Evolutionary conservation across 2,329 filamentous ascomycete species (phyloP), one percentile per base, ranked within the genome.

Genomic region (Teratosphaeria epicoccoides): DNA sequence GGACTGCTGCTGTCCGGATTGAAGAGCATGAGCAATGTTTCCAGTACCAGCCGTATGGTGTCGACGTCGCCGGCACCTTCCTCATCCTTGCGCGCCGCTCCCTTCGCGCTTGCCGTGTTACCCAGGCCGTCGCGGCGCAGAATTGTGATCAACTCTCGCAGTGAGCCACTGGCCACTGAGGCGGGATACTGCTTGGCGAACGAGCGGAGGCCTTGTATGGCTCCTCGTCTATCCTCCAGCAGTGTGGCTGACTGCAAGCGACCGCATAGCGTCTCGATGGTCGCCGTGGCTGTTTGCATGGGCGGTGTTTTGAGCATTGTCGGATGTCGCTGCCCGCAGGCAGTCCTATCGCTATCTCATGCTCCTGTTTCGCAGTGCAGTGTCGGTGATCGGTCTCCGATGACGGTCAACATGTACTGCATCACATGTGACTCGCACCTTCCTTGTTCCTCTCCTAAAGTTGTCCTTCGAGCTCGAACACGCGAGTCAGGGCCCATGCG

Each of bases 121-220:
- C 66, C 66, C 3, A 68, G 56, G 9, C 66, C 66, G 78, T 98
- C 93, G 66, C 88, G 89, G 59, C 82, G 82, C 49, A 98, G 73
- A 61, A 87, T 88, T 11, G 81, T 82, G 59, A 98, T 97, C 52
- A 98, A 76, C 52, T 87, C 88, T 56, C 91, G 81, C 46, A 98
- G 74, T n/a, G 90, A 88, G 37, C 89, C 90, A 3, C 90, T 96
- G 1, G 94, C 88, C 29, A 98, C 93, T 6, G 90, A 95, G 12
- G 94, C 94, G 33, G 93, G 94, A 63, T 91, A 97, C 55, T 94
- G 84, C 71, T 97, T 97, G 43, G 93, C 88, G 69, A 98, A 97
- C 72, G 90, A 96, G 61, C 94, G 82, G 33, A 98, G 76, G 17
- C 93, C 93, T 25, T 95, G 80, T 46, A 98, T 95, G 45, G 93